Base-by-base conservation (phyloP, 208 protist genomes). In the Cochliopodium minus region DNA sequence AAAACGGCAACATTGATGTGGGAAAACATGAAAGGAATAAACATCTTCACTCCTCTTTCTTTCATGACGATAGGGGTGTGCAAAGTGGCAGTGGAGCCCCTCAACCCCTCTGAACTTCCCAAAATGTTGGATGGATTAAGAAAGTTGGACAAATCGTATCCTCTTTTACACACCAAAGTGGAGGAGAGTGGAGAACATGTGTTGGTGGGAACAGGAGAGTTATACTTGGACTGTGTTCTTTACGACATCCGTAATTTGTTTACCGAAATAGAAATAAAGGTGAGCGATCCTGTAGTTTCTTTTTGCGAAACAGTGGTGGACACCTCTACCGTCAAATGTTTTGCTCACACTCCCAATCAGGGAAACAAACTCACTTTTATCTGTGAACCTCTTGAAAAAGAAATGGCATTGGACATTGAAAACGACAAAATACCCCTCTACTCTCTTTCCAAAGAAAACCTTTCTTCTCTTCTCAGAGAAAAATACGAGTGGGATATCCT, bases 171-270 rank as follows among this genome's bases (percentile, higher is more conserved):
- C 34, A 79, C 87, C 13, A 82, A 82, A 60, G 87, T 88, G 3
- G 92, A 97, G 66, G 94, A 98, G 61, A 93, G 78, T 0, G 94
- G 94, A 23, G 92, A 98, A 73, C 94, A 94, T 65, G 85, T 91
- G 2, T 64, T 99, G 17, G 66, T 86, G 1, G 96, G 94, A 10
- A 90, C 89, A 15, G 96, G 95, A 5, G 96, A 99, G 73, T 62
- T 99, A n/a, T 95, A 97, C 65, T 70, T 99, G 2, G 94, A 99
- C 70, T 91, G 83, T 32, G 81, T 90, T 1, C 65, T 99, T 63
- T 84, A 96, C 56, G 92, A 98, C 65, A 67, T 99, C 13, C 75
- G 94, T 17, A 36, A 48, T 26, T 47, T 71, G 54, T 86, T 87
- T 58, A 40, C 70, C 4, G 74, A 83, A 22, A 83, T 91, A n/a